These are phyloP conservation scores for Cyberlindnera misumaiensis DNA, from an alignment of 805 yeast species.

Conservation along the genomic window DNA sequence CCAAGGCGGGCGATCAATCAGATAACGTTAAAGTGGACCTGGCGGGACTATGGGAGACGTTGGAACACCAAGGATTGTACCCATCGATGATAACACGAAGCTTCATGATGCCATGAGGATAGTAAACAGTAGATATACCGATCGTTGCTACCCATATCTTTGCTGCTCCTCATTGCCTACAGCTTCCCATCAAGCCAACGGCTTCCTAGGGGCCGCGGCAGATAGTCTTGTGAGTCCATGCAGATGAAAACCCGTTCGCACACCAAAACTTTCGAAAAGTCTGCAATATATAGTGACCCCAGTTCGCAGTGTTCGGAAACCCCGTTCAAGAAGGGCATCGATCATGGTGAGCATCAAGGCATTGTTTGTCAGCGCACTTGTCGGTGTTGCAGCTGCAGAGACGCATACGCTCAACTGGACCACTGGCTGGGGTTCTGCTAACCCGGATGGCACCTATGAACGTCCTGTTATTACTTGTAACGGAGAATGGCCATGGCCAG, in stretches of 20 bases:
- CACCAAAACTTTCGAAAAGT: too few relatives aligned
- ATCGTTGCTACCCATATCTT: too few relatives aligned
- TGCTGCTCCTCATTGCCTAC: too few relatives aligned
- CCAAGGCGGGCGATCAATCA: conserved; percentile 8
- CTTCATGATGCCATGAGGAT: too few relatives aligned
- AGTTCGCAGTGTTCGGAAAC: too few relatives aligned
- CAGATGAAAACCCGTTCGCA: too few relatives aligned
- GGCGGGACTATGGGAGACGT: not conserved
- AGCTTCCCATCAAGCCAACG: too few relatives aligned
- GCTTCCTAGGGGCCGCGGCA: too few relatives aligned
- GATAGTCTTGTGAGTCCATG: too few relatives aligned
- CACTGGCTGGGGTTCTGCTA: conserved; percentile 48
- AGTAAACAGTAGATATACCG: too few relatives aligned
- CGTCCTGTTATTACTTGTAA: conserved; percentile 40
- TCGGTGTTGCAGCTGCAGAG: conserved; percentile 10
- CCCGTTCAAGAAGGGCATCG: not conserved
- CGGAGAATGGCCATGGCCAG: conserved; percentile 79
- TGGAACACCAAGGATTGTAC: not conserved
- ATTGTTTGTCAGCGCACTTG: conserved; percentile 4
- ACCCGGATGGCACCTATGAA: conserved; percentile 33
- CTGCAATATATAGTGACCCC: too few relatives aligned
- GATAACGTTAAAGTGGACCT: conserved; percentile 6
- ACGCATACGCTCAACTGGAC: conserved; percentile 63
- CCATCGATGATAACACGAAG: too few relatives aligned
- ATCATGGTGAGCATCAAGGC: conserved; percentile 7